These are phyloP conservation scores for Cryptococcus wingfieldii DNA, from an alignment of 1,284 basidiomycete species.

Conservation along the genomic window DNA sequence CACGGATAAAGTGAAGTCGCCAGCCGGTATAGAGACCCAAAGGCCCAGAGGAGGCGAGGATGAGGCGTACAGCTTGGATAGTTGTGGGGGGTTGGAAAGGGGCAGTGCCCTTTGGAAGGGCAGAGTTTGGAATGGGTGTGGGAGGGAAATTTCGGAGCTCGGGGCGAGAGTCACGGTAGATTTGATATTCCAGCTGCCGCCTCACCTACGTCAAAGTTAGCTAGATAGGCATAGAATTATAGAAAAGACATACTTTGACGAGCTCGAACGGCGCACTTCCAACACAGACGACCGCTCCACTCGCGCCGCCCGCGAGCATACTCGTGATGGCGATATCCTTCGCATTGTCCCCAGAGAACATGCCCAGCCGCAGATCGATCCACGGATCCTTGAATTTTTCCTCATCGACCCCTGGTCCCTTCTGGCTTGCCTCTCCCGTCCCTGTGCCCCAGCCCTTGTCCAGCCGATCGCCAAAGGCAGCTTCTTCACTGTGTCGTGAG, in stretches of 20 bases:
- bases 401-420: background rate
- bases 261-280: conserved; percentile 86
- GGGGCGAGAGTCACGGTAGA: conserved; percentile 51
- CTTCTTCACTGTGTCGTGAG: background rate
- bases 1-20: conserved; percentile 44
- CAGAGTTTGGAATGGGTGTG: conserved; percentile 5
- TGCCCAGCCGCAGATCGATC: conserved; percentile 31
- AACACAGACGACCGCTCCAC: conserved; percentile 45
- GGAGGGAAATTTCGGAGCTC: conserved; percentile 11
- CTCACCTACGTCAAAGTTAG: conserved; percentile 58
- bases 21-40: conserved; percentile 44
- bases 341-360: conserved; percentile 48
- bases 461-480: no score
- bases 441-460: no score
- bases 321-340: conserved; percentile 64
- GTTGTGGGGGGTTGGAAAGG: conserved; percentile 38
- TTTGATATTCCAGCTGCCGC: conserved; percentile 88
- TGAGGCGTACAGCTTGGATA: conserved; percentile 39
- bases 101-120: conserved; percentile 1
- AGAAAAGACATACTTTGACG: conserved; percentile 66
- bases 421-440: background rate
- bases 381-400: conserved; percentile 18
- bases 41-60: conserved; percentile 30
- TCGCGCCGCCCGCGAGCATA: conserved; percentile 44
- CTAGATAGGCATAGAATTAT: background rate